Percentiles rank a stretch among this genome's conserved stretches.
These are phyloP conservation scores for Lanmaoa rubissima DNA, from an alignment of 768 basidiomycete species.

Conservation along the genomic window DNA sequence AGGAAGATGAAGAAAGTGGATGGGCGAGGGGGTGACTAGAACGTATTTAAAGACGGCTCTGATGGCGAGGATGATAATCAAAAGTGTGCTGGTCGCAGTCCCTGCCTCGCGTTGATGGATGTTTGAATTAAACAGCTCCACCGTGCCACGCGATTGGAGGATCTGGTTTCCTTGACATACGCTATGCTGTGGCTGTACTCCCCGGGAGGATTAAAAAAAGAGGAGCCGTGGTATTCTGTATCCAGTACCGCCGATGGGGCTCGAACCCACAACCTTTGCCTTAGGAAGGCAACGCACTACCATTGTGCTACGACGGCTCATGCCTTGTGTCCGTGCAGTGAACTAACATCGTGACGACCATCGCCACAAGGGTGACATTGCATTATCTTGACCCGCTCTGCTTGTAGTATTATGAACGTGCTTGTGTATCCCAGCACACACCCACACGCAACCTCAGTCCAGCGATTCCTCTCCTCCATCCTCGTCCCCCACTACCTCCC, in stretches of 20 bases:
- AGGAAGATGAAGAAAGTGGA: background rate
- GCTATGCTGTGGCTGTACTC: background rate
- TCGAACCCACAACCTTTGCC: slow-evolving; percentile 40
- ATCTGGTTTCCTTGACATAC: background rate
- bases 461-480: slow-evolving; percentile 50
- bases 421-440: slow-evolving; percentile 70
- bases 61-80: no score
- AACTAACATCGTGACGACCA: background rate
- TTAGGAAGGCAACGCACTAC: slow-evolving; percentile 41
- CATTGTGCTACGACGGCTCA: slow-evolving; percentile 40
- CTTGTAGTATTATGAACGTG: slow-evolving; percentile 55
- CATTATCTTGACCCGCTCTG: background rate
- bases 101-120: slow-evolving; percentile 6
- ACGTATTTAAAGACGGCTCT: background rate
- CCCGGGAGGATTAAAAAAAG: slow-evolving; percentile 3
- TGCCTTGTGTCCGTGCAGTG: accelerated
- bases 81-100: background rate
- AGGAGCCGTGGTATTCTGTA: slow-evolving; percentile 20
- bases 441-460: slow-evolving; percentile 44
- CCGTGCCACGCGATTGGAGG: background rate
- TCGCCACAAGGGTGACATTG: background rate
- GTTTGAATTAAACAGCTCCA: background rate
- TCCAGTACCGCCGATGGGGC: slow-evolving; percentile 37
- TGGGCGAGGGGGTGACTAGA: background rate
- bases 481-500: slow-evolving; percentile 78